Evolutionary conservation across 2,329 filamentous ascomycete species (phyloP).

Genomic region (Zymoseptoria crescenta): DNA sequence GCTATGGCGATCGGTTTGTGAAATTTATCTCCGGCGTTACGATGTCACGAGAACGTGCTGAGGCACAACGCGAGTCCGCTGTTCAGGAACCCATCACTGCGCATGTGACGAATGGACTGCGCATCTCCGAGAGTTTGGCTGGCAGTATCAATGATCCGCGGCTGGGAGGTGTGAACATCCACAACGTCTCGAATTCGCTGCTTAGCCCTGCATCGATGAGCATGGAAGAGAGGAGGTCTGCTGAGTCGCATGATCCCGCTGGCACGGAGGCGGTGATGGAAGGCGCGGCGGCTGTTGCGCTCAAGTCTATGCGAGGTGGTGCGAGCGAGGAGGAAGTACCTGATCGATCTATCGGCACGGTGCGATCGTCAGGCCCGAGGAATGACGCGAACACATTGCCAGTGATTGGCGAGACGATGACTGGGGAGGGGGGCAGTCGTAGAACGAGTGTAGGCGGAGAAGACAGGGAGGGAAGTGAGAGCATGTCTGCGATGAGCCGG

Average conservation of each 20-base stretch:
- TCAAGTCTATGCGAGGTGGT: conserved; percentile 47
- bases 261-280: conserved; percentile 49
- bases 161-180: conserved; percentile 33
- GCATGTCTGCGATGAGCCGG: background rate
- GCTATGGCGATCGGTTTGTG: conserved; percentile 90
- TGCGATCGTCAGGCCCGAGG: conserved; percentile 40
- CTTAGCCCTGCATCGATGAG: background rate
- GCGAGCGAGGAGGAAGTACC: conserved; percentile 50
- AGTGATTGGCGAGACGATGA: conserved; percentile 65
- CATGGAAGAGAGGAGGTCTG: background rate
- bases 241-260: conserved; percentile 15
- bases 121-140: conserved; percentile 8
- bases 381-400: conserved; percentile 49
- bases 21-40: conserved; percentile 87
- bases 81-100: conserved; percentile 19
- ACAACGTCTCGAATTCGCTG: conserved; percentile 14
- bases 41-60: conserved; percentile 78
- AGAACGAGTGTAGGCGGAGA: background rate
- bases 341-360: conserved; percentile 52
- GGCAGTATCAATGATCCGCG: conserved; percentile 30
- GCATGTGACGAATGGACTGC: conserved; percentile 14
- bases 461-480: background rate
- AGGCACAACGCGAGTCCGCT: conserved; percentile 36
- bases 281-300: conserved; percentile 53
- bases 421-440: background rate